Evolutionary conservation across 371 early-diverging fungal species (phyloP).

Genomic region (Apophysomyces ossiformis): DNA sequence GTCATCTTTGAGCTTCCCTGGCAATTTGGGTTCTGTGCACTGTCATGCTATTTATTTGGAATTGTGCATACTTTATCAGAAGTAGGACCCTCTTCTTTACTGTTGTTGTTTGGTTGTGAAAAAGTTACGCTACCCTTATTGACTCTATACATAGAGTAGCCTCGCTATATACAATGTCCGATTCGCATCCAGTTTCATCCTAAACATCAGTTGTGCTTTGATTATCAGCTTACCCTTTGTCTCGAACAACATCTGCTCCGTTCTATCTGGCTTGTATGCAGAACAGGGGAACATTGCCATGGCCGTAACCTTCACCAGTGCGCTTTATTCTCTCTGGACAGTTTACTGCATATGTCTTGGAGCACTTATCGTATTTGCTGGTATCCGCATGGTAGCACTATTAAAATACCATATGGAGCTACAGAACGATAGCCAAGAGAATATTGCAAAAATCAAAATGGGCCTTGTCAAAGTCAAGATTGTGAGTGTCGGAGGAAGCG

Average conservation of each 20-base stretch:
- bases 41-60: slow-evolving; percentile 47
- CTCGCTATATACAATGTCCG: slow-evolving; percentile 24
- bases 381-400: slow-evolving; percentile 23
- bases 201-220: slow-evolving; percentile 25
- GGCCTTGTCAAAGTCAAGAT: slow-evolving; percentile 34
- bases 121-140: too few relatives aligned
- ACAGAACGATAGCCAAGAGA: slow-evolving; percentile 25
- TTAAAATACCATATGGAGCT: slow-evolving; percentile 20
- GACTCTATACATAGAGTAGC: slow-evolving; percentile 27
- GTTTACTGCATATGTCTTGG: slow-evolving; percentile 19
- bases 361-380: slow-evolving; percentile 21
- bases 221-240: slow-evolving; percentile 32
- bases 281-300: slow-evolving; percentile 17
- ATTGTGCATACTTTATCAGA: slow-evolving; percentile 43
- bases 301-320: slow-evolving; percentile 29
- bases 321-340: slow-evolving; percentile 30
- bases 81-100: slow-evolving; percentile 20
- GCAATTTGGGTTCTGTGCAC: slow-evolving; percentile 46
- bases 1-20: slow-evolving; percentile 48
- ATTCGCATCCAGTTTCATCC: slow-evolving; percentile 21
- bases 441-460: slow-evolving; percentile 32
- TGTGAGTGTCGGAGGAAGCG: slow-evolving; percentile 22
- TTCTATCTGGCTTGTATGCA: slow-evolving; percentile 36
- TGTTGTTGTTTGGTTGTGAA: background rate
- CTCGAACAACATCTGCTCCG: slow-evolving; percentile 37